Evolutionary conservation across 2,329 filamentous ascomycete genomes (phyloP).

Genomic region (Bipolaris cookei): DNA sequence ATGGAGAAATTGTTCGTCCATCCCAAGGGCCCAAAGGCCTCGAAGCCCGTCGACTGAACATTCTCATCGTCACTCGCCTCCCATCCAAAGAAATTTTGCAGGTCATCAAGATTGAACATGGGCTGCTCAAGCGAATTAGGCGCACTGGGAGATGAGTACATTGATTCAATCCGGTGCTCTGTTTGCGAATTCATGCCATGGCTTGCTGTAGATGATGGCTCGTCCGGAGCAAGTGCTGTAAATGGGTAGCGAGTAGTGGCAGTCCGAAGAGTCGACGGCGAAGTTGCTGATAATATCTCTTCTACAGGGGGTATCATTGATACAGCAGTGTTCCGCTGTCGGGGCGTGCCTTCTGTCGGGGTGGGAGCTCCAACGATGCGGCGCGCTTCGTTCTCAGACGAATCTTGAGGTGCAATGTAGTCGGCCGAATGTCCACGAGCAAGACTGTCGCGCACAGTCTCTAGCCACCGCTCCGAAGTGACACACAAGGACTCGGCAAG

Average conservation of each 20-base stretch:
- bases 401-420: slow-evolving; percentile 41
- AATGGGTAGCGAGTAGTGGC: slow-evolving; percentile 20
- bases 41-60: slow-evolving; percentile 37
- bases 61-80: slow-evolving; percentile 34
- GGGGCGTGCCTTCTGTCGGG: slow-evolving; percentile 15
- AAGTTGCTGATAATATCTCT: slow-evolving; percentile 16
- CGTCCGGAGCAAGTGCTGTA: slow-evolving; percentile 12
- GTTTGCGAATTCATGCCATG: slow-evolving; percentile 3
- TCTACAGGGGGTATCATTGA: slow-evolving; percentile 25
- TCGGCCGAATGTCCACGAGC: slow-evolving; percentile 34
- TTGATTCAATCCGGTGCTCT: slow-evolving; percentile 16
- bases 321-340: slow-evolving; percentile 14
- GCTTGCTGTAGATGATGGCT: slow-evolving; percentile 13
- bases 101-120: slow-evolving; percentile 41
- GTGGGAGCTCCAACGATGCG: slow-evolving; percentile 31
- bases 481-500: slow-evolving; percentile 40
- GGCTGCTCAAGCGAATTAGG: slow-evolving; percentile 30
- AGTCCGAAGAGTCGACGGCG: slow-evolving; percentile 19
- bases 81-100: slow-evolving; percentile 46
- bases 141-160: slow-evolving; percentile 20
- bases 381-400: slow-evolving; percentile 35
- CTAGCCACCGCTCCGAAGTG: slow-evolving; percentile 42
- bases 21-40: slow-evolving; percentile 39
- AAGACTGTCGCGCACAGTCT: slow-evolving; percentile 39
- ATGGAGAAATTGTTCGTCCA: slow-evolving; percentile 39